These are phyloP conservation scores for Botrytis squamosa DNA, from an alignment of 2,329 filamentous ascomycete genomes.

Conservation along the genomic window DNA sequence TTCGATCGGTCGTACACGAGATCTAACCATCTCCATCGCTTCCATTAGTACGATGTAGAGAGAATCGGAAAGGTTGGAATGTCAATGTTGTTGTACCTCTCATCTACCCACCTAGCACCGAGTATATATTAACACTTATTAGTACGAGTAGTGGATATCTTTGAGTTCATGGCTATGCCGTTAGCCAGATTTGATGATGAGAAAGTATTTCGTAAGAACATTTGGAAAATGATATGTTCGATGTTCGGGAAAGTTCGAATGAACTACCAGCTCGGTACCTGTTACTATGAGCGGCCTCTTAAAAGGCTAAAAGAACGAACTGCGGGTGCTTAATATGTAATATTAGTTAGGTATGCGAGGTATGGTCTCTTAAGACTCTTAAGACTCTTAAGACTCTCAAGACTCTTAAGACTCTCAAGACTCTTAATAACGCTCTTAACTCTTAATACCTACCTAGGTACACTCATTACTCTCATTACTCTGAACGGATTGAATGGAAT, in stretches of 20 bases:
- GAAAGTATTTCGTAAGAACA: slow-evolving; percentile 2
- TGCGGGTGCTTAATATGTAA: no score
- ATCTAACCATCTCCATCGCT: not conserved
- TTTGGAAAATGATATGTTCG: not conserved
- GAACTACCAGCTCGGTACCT: not conserved
- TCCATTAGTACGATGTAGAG: not conserved
- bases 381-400: no score
- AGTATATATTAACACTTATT: not conserved
- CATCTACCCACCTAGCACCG: not conserved
- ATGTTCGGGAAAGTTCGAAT: not conserved
- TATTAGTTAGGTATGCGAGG: no score
- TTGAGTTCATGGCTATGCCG: not conserved
- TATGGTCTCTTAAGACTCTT: no score
- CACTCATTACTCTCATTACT: no score
- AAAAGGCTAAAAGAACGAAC: no score
- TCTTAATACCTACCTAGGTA: no score
- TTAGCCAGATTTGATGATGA: not conserved
- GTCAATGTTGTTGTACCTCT: not conserved
- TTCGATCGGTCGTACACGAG: not conserved
- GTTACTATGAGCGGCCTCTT: no score
- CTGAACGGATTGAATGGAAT: no score
- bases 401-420: no score
- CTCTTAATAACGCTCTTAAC: no score
- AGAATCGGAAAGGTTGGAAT: not conserved
- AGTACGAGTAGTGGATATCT: not conserved